phyloP scores from a whole-genome alignment of 257 asterid genomes.

The Solanum arcanum region DNA sequence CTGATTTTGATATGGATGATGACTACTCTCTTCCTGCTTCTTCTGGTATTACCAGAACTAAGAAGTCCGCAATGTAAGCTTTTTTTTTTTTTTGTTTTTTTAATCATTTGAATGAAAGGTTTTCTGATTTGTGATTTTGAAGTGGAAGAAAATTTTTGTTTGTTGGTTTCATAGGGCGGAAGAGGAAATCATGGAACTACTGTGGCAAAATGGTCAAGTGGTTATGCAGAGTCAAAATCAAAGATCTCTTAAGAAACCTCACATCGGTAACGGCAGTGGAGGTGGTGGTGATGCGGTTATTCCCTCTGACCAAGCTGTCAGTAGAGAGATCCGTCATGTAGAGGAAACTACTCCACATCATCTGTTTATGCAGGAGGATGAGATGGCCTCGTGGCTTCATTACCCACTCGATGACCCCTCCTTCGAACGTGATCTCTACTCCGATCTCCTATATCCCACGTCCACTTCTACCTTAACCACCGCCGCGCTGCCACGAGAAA shows the following conservation, averaged over 20 bases:
- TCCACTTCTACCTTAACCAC: conserved; percentile 17
- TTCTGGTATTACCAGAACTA: conserved; percentile 18
- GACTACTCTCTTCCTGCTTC: conserved; percentile 26
- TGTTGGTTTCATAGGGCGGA: conserved; percentile 19
- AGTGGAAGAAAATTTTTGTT: not conserved
- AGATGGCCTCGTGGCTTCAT: conserved; percentile 87
- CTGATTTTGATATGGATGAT: conserved; percentile 49
- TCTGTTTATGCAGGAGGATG: conserved; percentile 78
- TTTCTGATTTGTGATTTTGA: not conserved
- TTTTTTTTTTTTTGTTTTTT: not conserved
- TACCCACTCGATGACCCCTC: conserved; percentile 62
- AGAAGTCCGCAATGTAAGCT: conserved; percentile 35
- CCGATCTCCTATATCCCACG: conserved; percentile 50
- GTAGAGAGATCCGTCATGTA: conserved; percentile 34
- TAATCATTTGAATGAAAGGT: not conserved
- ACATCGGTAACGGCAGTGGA: conserved; percentile 3
- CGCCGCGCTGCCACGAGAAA: conserved; percentile 4
- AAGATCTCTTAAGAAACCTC: conserved; percentile 22
- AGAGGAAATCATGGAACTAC: conserved; percentile 56
- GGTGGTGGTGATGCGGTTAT: conserved; percentile 9
- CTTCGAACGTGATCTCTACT: conserved; percentile 55
- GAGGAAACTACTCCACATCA: conserved; percentile 21
- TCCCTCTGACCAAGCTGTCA: conserved; percentile 13
- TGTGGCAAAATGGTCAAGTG: conserved; percentile 42
- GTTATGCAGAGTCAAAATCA: conserved; percentile 55